A percentile compares a stretch with the other conserved stretches of the same genome.
Evolutionary conservation across 2,329 filamentous ascomycete genomes (phyloP).

Genomic region (Orbilia javanica): DNA sequence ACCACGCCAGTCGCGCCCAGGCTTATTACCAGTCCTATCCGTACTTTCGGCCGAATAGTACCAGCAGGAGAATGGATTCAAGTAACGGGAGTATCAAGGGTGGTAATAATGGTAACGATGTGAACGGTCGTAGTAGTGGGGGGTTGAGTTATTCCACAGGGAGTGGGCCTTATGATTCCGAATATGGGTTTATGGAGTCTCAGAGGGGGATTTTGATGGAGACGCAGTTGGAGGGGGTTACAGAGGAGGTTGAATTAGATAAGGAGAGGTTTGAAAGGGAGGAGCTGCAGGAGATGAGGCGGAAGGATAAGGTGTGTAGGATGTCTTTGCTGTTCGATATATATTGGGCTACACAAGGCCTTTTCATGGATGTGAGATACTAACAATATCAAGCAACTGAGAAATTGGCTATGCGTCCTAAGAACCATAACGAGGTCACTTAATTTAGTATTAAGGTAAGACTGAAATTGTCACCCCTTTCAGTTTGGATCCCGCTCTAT

Average conservation of each 20-base stretch:
- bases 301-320: conserved; percentile 37
- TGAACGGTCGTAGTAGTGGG: not conserved
- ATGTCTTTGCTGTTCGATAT: too few species aligned
- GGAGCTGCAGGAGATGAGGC: conserved; percentile 39
- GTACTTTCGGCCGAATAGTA: conserved; percentile 38
- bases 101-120: not conserved
- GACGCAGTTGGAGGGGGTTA: conserved; percentile 20
- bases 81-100: not conserved
- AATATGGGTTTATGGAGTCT: conserved; percentile 36
- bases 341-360: too few species aligned
- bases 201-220: conserved; percentile 39
- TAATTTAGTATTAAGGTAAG: conserved; percentile 41
- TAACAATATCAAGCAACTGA: conserved; percentile 23
- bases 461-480: too few species aligned
- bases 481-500: not conserved
- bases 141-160: conserved; percentile 26
- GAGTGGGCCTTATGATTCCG: conserved; percentile 37
- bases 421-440: conserved; percentile 23
- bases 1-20: conserved; percentile 11
- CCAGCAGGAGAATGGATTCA: conserved; percentile 27
- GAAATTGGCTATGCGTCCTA: conserved; percentile 31
- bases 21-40: conserved; percentile 34
- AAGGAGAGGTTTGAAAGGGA: conserved; percentile 48
- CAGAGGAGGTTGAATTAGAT: conserved; percentile 50
- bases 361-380: too few species aligned